A percentile compares a stretch with the other conserved stretches of the same genome.
These are phyloP conservation scores for Guyanaporus albipodus DNA, from an alignment of 768 basidiomycete species.

Conservation along the genomic window DNA sequence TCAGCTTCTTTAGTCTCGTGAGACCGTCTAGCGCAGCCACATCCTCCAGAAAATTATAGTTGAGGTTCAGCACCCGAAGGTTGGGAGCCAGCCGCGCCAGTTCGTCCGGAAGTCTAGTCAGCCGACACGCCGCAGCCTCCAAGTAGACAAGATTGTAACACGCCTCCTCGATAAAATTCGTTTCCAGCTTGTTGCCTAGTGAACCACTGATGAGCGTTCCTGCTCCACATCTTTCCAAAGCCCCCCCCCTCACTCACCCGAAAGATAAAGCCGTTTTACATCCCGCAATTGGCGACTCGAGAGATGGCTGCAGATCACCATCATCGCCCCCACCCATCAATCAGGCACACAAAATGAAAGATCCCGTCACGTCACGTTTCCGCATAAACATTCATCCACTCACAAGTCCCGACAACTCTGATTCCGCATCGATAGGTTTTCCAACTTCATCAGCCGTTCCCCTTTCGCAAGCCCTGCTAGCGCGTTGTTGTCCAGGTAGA, in stretches of 20 bases:
- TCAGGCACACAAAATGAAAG: slow-evolving; percentile 36
- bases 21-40: slow-evolving; percentile 65
- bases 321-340: slow-evolving; percentile 30
- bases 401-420: slow-evolving; percentile 75
- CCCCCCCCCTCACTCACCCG: slow-evolving; percentile 47
- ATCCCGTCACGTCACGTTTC: slow-evolving; percentile 35
- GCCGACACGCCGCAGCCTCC: slow-evolving; percentile 84
- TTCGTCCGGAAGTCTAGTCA: slow-evolving; percentile 68
- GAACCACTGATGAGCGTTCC: slow-evolving; percentile 21
- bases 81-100: slow-evolving; percentile 72
- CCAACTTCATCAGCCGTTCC: slow-evolving; percentile 64
- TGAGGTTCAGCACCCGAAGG: slow-evolving; percentile 86
- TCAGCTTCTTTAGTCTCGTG: slow-evolving; percentile 74
- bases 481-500: slow-evolving; percentile 88
- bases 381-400: slow-evolving; percentile 36
- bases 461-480: slow-evolving; percentile 50
- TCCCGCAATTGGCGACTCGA: slow-evolving; percentile 73
- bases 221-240: too few species aligned
- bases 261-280: slow-evolving; percentile 91
- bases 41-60: slow-evolving; percentile 94
- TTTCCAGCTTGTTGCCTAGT: slow-evolving; percentile 68
- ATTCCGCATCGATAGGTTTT: slow-evolving; percentile 89
- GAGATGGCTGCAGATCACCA: slow-evolving; percentile 38
- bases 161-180: slow-evolving; percentile 60
- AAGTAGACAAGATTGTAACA: slow-evolving; percentile 91